Percentiles rank a stretch among this genome's conserved stretches.
These are phyloP conservation scores for Schwanniomyces vanrijiae DNA, from an alignment of 805 yeast genomes.

Conservation along the genomic window DNA sequence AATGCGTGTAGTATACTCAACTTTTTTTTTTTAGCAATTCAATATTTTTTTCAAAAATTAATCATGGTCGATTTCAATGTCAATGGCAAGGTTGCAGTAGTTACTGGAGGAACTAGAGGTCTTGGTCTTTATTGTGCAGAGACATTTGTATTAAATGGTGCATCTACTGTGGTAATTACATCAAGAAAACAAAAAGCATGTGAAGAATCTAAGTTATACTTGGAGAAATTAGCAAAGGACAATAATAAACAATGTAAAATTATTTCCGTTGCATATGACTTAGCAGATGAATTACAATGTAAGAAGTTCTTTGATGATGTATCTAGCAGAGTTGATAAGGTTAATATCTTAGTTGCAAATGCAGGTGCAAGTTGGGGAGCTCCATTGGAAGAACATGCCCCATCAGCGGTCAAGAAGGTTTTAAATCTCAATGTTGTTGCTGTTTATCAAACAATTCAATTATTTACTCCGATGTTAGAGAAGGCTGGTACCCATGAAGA, in stretches of 20 bases:
- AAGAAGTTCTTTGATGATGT: conserved; percentile 43
- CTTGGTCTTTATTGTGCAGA: conserved; percentile 71
- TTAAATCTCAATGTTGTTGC: conserved; percentile 64
- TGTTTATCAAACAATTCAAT: conserved; percentile 65
- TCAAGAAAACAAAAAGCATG: conserved; percentile 66
- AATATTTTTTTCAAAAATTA: background rate
- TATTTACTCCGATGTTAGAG: conserved; percentile 57
- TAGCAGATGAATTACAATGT: conserved; percentile 51
- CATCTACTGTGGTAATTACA: conserved; percentile 58
- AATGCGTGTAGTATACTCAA: background rate
- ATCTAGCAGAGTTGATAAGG: conserved; percentile 36
- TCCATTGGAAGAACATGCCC: conserved; percentile 58
- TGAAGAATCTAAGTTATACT: conserved; percentile 48
- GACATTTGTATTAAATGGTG: conserved; percentile 60
- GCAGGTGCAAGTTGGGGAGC: conserved; percentile 85
- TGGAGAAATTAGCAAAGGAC: conserved; percentile 37
- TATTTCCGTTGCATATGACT: conserved; percentile 56
- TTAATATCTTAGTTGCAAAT: conserved; percentile 69
- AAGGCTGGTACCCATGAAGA: conserved; percentile 51
- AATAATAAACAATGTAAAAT: conserved; percentile 29
- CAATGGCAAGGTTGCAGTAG: conserved; percentile 61
- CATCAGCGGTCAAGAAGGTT: conserved; percentile 60
- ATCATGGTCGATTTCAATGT: conserved; percentile 48
- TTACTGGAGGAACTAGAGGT: conserved; percentile 78
- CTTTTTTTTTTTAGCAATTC: background rate